A percentile compares a stretch with the other conserved stretches of the same genome.
phyloP scores from a whole-genome alignment of 2,329 filamentous ascomycete species.

The Phoma sp. region DNA sequence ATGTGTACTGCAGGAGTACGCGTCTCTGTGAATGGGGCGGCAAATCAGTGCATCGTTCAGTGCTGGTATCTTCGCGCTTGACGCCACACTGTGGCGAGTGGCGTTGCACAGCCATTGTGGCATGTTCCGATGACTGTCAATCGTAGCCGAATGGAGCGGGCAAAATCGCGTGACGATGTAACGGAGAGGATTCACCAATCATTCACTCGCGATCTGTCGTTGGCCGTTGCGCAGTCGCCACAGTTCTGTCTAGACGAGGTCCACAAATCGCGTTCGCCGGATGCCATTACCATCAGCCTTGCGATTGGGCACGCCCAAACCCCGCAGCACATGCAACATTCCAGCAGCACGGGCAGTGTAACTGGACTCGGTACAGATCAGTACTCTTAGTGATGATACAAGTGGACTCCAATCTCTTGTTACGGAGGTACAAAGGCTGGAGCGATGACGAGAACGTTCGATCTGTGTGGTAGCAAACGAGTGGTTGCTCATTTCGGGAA shows the following conservation, averaged over 20 bases:
- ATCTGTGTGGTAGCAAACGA: constrained; percentile 15
- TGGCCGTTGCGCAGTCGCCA: constrained; percentile 32
- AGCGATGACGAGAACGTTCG: constrained; percentile 31
- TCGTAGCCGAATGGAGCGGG: constrained; percentile 25
- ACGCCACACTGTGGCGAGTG: constrained; percentile 4
- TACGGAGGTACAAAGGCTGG: constrained; percentile 19
- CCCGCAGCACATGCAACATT: constrained; percentile 18
- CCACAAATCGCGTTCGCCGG: constrained; percentile 26
- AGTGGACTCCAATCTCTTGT: constrained; percentile 16
- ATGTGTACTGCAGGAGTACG: constrained; percentile 27
- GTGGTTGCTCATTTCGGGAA: constrained; percentile 28
- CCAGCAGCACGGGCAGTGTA: constrained; percentile 10
- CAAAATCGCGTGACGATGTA: constrained; percentile 19
- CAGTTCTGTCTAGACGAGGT: constrained; percentile 34
- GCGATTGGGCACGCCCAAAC: constrained; percentile 19
- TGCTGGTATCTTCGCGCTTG: constrained; percentile 8
- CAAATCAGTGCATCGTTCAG: constrained; percentile 4
- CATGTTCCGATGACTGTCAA: constrained; percentile 24
- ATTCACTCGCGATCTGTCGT: constrained; percentile 20
- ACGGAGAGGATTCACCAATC: constrained; percentile 27
- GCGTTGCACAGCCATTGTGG: constrained; percentile 3
- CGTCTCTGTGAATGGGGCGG: constrained; percentile 19
- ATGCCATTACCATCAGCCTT: constrained; percentile 18
- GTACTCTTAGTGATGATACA: constrained; percentile 10
- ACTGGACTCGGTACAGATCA: constrained; percentile 16